Evolutionary conservation across 163 green algal species (phyloP).

Genomic region (Coccomyxa subellipsoidea): DNA sequence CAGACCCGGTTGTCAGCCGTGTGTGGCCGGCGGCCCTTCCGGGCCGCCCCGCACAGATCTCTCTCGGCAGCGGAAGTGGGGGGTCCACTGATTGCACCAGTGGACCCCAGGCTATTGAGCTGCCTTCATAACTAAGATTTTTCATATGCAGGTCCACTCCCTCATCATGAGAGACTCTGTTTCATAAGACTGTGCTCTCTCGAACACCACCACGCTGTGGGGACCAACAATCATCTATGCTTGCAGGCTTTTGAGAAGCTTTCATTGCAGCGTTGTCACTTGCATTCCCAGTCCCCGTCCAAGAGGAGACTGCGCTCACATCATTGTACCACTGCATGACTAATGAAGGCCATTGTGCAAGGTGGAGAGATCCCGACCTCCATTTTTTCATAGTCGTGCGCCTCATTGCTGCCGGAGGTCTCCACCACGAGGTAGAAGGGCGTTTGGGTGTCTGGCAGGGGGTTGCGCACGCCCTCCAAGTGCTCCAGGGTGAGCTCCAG

Average conservation of each 20-base stretch:
- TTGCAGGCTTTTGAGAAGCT: too few relatives aligned
- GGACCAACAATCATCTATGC: too few relatives aligned
- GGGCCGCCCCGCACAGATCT: neutral
- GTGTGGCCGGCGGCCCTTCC: neutral
- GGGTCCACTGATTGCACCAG: neutral
- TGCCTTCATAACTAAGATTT: neutral
- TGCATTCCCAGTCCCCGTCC: too few relatives aligned
- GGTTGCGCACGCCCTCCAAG: slow-evolving; percentile 30
- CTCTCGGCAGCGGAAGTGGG: neutral
- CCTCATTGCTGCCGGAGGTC: slow-evolving; percentile 75
- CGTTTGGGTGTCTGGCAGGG: slow-evolving; percentile 32
- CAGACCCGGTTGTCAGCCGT: neutral
- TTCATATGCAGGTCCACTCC: too few relatives aligned
- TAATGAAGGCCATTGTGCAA: neutral
- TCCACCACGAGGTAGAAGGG: slow-evolving; percentile 92
- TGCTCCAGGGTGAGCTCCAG: slow-evolving; percentile 59
- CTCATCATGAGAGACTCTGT: too few relatives aligned
- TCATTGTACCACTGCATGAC: too few relatives aligned
- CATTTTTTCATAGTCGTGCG: slow-evolving; percentile 86
- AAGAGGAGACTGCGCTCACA: too few relatives aligned
- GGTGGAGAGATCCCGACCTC: slow-evolving; percentile 24
- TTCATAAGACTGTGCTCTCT: too few relatives aligned
- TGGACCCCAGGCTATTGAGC: neutral
- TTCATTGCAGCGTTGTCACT: too few relatives aligned
- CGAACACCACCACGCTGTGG: too few relatives aligned